phyloP scores from a whole-genome alignment of 352 stramenopile genomes.

The Globisporangium spinosum region DNA sequence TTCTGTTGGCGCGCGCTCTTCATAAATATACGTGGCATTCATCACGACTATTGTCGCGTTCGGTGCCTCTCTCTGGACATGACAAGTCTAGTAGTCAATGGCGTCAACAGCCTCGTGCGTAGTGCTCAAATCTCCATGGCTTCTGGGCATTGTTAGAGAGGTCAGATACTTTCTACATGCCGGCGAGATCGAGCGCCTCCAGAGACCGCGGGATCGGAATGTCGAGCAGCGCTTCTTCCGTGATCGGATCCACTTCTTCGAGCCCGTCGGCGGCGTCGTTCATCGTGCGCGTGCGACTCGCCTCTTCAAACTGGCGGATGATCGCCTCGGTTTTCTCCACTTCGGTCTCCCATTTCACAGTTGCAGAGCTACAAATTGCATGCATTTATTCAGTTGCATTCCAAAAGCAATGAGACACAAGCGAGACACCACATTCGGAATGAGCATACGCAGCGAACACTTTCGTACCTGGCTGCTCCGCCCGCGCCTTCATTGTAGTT shows the following conservation, averaged over 20 bases:
- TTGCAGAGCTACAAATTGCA: conserved; percentile 26
- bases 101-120: not conserved
- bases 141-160: not conserved
- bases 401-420: not conserved
- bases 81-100: not conserved
- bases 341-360: conserved; percentile 73
- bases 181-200: conserved; percentile 74
- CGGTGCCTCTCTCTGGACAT: not conserved
- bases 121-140: not conserved
- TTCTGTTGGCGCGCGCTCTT: not conserved
- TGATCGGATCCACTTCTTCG: conserved; percentile 51
- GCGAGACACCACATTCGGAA: not conserved
- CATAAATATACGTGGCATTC: not conserved
- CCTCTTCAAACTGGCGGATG: conserved; percentile 76
- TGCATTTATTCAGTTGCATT: not conserved
- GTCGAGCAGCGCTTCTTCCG: conserved; percentile 65
- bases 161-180: conserved; percentile 31
- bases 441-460: not conserved
- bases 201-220: conserved; percentile 67
- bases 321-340: conserved; percentile 81
- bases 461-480: conserved; percentile 26
- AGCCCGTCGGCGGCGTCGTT: conserved; percentile 45
- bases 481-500: conserved; percentile 30
- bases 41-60: not conserved
- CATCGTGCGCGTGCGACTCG: conserved; percentile 56